Base-by-base conservation (phyloP, 2,329 filamentous ascomycete species). In the Harringtonia aguacate region DNA sequence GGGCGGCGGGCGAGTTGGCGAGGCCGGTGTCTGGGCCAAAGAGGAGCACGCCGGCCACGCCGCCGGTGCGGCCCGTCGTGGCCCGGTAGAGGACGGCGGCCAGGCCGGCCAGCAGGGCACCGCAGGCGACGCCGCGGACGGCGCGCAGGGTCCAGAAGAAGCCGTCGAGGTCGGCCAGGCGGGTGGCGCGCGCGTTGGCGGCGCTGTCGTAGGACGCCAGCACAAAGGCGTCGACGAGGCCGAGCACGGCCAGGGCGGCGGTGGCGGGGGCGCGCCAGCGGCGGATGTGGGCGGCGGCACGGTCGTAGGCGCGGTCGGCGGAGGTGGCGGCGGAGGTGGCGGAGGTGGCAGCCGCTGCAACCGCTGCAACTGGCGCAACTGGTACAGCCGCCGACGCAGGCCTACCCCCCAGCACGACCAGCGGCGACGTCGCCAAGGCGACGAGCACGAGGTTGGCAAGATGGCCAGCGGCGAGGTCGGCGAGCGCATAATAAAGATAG, bases 401-500 rank as follows among this genome's bases (percentile, higher is more conserved):
- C n/a, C 6, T 27, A 9, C 65, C 63, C 20, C 84, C 84, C 0
- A 78, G 73, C 41, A 90, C 58, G 0, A 77, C 59, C 3, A 74
- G 67, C 10, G 49, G 43, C 1, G 84, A 87, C 0, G 90, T 97
- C 1, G 77, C 79, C 36, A 86, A 54, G 5, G 85, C 86, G 17
- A 95, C 63, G 38, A 81, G 62, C 44, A 77, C 63, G 41, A 95
- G 72, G 64, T 95, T 92, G 39, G 80, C 58, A 9, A 97, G 66
- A 62, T 98, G 90, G n/a, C 86, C 83, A 14, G 77, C 68, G 2
- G 89, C 55, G 8, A 94, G 66, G 22, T 77, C 70, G 0, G 90
- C 85, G 0, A 94, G 63, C 14, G 84, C 81, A 64, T 94, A 97
- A 59, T 85, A 75, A 39, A 94, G 72, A 66, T 88, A 95, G 35